Evolutionary conservation across 306 rosid genomes (phyloP).

Genomic region (Calophaca sinica): DNA sequence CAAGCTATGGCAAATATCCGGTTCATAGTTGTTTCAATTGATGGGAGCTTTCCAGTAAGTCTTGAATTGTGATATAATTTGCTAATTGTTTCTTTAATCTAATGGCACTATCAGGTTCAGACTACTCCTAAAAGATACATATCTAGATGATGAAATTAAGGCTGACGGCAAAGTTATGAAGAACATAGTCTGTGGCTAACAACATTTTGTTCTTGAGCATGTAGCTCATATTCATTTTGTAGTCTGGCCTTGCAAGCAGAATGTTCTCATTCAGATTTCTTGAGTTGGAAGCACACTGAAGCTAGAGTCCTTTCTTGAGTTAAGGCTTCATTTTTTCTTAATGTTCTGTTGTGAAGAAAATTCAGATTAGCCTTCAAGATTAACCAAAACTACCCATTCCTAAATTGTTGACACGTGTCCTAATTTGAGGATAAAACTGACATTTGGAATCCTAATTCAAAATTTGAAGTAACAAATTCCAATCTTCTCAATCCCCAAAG

Average conservation of each 20-base stretch:
- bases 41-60: constrained; percentile 31
- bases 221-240: constrained; percentile 34
- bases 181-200: constrained; percentile 35
- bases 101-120: constrained; percentile 59
- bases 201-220: constrained; percentile 36
- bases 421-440: no score
- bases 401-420: no score
- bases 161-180: constrained; percentile 34
- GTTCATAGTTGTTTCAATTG: constrained; percentile 21
- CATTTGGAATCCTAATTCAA: no score
- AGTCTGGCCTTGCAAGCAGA: constrained; percentile 36
- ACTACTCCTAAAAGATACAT: constrained; percentile 46
- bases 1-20: constrained; percentile 31
- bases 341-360: constrained; percentile 42
- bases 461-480: no score
- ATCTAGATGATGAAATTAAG: constrained; percentile 48
- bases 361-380: constrained; percentile 24
- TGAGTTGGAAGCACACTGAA: constrained; percentile 26
- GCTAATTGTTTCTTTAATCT: constrained; percentile 35
- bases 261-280: constrained; percentile 31
- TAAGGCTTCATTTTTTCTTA: constrained; percentile 24
- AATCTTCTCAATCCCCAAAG: no score
- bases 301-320: constrained; percentile 3
- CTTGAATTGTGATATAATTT: constrained; percentile 26
- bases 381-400: no score